phyloP scores from a whole-genome alignment of 1,284 basidiomycete species.

The Ceraceosorus guamensis region DNA sequence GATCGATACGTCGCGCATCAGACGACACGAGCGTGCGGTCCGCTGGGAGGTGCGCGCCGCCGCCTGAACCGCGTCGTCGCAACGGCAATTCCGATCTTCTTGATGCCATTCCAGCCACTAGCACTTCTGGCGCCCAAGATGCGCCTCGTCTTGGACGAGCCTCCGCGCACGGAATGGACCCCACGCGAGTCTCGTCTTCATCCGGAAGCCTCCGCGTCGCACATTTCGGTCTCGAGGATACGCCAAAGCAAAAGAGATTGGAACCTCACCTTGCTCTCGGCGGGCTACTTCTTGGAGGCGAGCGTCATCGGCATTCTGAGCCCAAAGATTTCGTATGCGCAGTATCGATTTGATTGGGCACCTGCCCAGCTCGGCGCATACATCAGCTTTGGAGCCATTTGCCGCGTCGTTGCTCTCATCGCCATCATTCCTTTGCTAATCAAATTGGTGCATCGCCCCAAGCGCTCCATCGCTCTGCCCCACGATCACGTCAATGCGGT shows the following conservation, averaged over 20 bases:
- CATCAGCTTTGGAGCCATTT: slow-evolving; percentile 33
- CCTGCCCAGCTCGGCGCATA: slow-evolving; percentile 36
- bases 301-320: slow-evolving; percentile 36
- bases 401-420: slow-evolving; percentile 35
- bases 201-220: slow-evolving; percentile 16
- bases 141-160: slow-evolving; percentile 12
- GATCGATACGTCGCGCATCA: slow-evolving; percentile 1
- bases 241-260: slow-evolving; percentile 25
- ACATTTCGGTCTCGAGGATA: slow-evolving; percentile 36
- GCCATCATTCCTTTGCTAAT: slow-evolving; percentile 38
- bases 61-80: not conserved
- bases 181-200: not conserved
- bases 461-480: slow-evolving; percentile 11
- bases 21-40: not conserved
- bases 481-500: slow-evolving; percentile 5
- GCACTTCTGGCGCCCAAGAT: slow-evolving; percentile 32
- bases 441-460: slow-evolving; percentile 32
- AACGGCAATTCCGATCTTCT: not conserved
- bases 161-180: not conserved
- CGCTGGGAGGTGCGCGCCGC: not conserved
- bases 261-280: slow-evolving; percentile 39
- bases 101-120: slow-evolving; percentile 26
- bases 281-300: slow-evolving; percentile 38
- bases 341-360: slow-evolving; percentile 39
- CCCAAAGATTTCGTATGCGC: slow-evolving; percentile 42